A percentile compares a stretch with the other conserved stretches of the same genome.
Conservation (phyloP, 2,329 filamentous ascomycete species). For the Aspergillus aculeatus region DNA sequence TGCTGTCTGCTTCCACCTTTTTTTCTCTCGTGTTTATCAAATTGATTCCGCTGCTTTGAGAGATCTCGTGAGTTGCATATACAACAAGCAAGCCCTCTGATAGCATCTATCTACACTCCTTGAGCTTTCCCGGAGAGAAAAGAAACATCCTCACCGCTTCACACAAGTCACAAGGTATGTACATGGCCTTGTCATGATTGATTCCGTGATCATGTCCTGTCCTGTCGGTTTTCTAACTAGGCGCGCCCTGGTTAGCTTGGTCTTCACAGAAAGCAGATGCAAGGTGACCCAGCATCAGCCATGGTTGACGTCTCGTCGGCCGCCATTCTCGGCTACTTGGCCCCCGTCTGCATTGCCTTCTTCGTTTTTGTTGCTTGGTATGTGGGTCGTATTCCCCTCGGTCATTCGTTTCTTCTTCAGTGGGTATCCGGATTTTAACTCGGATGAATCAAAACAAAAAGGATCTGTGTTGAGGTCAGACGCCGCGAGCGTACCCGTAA, state of each 20-base stretch:
- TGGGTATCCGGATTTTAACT: too few species aligned
- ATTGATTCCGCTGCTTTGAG: neutral
- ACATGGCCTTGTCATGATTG: neutral
- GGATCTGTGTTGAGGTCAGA: constrained; percentile 14
- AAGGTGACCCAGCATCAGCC: neutral
- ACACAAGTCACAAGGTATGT: too few species aligned
- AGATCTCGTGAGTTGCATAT: too few species aligned
- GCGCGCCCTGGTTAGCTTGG: too few species aligned
- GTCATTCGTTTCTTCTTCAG: neutral
- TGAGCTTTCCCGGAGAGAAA: too few species aligned
- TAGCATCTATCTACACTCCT: too few species aligned
- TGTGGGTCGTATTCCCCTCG: neutral
- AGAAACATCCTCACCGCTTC: neutral
- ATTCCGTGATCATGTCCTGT: neutral
- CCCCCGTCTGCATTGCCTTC: constrained; percentile 18
- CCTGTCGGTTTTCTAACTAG: too few species aligned
- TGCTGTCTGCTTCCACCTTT: neutral
- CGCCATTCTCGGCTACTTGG: constrained; percentile 19
- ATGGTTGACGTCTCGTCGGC: constrained; percentile 10
- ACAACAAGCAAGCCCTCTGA: too few species aligned
- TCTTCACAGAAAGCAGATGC: too few species aligned
- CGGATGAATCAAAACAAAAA: neutral
- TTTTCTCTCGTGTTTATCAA: neutral
- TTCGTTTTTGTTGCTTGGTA: constrained; percentile 20
- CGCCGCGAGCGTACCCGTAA: constrained; percentile 1